phyloP scores from a whole-genome alignment of 139 green algal genomes.

The Tetraselmis chui region DNA sequence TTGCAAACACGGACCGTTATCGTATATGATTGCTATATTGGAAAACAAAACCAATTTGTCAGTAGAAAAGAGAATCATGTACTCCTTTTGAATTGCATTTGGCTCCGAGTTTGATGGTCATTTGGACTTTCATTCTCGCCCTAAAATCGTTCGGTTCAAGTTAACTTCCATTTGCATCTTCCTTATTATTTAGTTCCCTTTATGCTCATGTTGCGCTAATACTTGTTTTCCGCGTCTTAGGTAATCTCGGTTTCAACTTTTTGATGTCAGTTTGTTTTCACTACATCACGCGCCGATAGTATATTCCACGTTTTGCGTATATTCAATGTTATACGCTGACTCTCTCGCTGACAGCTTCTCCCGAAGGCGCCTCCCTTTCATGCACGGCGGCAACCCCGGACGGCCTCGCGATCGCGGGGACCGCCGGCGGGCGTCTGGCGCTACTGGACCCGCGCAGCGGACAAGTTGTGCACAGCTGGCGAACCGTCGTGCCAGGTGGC shows the following conservation, averaged over 20 bases:
- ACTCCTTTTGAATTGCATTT: neutral
- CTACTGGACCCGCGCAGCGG: conserved; percentile 33
- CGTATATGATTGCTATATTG: too few species aligned
- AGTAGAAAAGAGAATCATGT: neutral
- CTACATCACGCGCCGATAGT: neutral
- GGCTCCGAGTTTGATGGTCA: neutral
- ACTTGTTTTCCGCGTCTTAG: too few species aligned
- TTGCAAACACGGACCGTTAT: neutral
- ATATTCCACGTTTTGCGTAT: too few species aligned
- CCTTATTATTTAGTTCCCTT: too few species aligned
- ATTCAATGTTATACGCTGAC: neutral
- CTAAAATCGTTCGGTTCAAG: neutral
- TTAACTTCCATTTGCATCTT: too few species aligned
- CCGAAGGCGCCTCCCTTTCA: neutral
- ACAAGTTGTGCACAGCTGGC: conserved; percentile 11
- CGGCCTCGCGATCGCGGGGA: conserved; percentile 24
- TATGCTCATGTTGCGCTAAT: too few species aligned
- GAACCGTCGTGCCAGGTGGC: too few species aligned
- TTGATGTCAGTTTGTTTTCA: neutral
- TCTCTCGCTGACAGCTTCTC: neutral
- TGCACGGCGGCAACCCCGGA: neutral
- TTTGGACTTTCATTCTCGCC: neutral
- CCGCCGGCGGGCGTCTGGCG: conserved; percentile 22
- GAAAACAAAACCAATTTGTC: conserved; percentile 4
- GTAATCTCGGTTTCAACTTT: too few species aligned